phyloP scores from a whole-genome alignment of 2,329 filamentous ascomycete species.

The Diaporthe destruens region DNA sequence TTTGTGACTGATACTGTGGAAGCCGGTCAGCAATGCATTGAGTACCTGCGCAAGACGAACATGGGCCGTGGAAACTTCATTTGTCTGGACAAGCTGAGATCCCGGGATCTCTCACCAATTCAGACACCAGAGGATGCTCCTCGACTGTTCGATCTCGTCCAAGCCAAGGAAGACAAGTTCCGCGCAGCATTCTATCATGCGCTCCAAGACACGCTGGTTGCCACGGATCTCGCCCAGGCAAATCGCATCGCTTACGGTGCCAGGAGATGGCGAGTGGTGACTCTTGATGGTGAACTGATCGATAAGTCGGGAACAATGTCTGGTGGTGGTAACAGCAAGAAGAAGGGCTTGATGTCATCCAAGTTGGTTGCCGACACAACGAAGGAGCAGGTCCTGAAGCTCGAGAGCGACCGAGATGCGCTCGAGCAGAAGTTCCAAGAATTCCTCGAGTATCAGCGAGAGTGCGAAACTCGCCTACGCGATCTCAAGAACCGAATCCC shows the following conservation, averaged over 20 bases:
- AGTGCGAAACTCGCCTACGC: slow-evolving; percentile 80
- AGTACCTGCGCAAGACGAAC: slow-evolving; percentile 97
- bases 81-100: slow-evolving; percentile 87
- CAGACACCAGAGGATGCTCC: slow-evolving; percentile 93
- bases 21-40: slow-evolving; percentile 96
- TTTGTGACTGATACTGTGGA: slow-evolving; percentile 98
- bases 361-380: slow-evolving; percentile 89
- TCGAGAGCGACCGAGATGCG: slow-evolving; percentile 87
- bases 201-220: slow-evolving; percentile 94
- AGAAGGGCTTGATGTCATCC: slow-evolving; percentile 95
- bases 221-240: slow-evolving; percentile 91
- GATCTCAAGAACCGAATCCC: slow-evolving; percentile 84
- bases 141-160: slow-evolving; percentile 91
- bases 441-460: slow-evolving; percentile 86
- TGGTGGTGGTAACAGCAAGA: slow-evolving; percentile 91
- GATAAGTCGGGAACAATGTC: slow-evolving; percentile 99
- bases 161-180: slow-evolving; percentile 88
- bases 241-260: slow-evolving; percentile 97
- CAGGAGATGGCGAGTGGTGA: slow-evolving; percentile 95
- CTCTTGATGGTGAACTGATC: slow-evolving; percentile 93
- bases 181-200: slow-evolving; percentile 94
- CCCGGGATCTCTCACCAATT: slow-evolving; percentile 82
- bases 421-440: slow-evolving; percentile 86
- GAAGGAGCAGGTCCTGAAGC: slow-evolving; percentile 88
- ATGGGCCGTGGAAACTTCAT: slow-evolving; percentile 98